These are phyloP conservation scores for Dalbergia cultrata DNA, from an alignment of 306 rosid species.

Conservation along the genomic window DNA sequence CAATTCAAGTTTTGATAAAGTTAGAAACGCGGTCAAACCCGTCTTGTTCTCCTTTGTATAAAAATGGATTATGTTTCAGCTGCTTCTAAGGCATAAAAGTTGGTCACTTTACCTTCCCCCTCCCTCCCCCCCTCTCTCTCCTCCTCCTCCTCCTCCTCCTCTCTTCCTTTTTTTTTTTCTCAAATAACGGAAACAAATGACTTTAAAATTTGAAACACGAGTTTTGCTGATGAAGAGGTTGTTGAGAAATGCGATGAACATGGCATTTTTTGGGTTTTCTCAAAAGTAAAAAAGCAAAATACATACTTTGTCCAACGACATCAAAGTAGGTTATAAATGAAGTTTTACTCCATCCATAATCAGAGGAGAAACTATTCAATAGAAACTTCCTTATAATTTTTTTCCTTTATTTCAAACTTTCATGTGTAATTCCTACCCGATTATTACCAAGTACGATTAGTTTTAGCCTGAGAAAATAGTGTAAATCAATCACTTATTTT, in stretches of 20 bases:
- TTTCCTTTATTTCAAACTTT: neutral
- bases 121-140: too few relatives aligned
- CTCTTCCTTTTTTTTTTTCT: neutral
- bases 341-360: neutral
- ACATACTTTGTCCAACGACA: neutral
- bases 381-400: neutral
- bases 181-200: neutral
- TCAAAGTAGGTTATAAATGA: neutral
- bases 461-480: neutral
- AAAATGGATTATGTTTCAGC: too few relatives aligned
- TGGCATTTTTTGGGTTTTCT: neutral
- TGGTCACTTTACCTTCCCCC: too few relatives aligned
- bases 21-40: too few relatives aligned
- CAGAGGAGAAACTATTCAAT: neutral
- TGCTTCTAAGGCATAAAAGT: too few relatives aligned
- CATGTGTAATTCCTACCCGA: neutral
- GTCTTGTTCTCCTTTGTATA: too few relatives aligned
- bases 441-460: neutral
- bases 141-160: too few relatives aligned
- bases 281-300: neutral
- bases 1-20: neutral
- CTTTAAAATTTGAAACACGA: neutral
- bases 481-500: neutral
- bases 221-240: slow-evolving; percentile 20
- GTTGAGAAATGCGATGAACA: slow-evolving; percentile 45